Evolutionary conservation across 352 stramenopile species (phyloP).

Genomic region (Peronospora destructor): DNA sequence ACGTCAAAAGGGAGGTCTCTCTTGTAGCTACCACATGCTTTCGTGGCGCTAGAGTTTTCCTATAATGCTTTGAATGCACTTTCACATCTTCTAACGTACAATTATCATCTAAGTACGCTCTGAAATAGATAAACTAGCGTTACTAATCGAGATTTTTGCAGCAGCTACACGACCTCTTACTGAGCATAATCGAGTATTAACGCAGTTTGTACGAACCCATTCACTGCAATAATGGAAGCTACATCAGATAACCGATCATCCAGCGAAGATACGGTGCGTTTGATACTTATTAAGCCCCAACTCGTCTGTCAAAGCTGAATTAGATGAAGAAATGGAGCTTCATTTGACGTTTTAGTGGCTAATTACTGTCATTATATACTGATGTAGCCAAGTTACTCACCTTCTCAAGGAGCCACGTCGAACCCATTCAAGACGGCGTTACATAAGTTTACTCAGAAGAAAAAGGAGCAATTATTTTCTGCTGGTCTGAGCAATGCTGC

Average conservation of each 20-base stretch:
- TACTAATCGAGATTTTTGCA: conserved; percentile 4
- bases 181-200: conserved; percentile 8
- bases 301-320: conserved; percentile 11
- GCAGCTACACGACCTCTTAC: conserved; percentile 7
- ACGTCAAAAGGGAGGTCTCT: conserved; percentile 15
- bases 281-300: background rate
- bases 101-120: too few species aligned
- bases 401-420: conserved; percentile 29
- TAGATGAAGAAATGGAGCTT: background rate
- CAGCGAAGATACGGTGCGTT: conserved; percentile 24
- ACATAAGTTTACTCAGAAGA: conserved; percentile 79
- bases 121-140: conserved; percentile 1
- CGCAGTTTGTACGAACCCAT: background rate
- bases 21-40: background rate
- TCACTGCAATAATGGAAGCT: conserved; percentile 16
- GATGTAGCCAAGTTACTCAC: conserved; percentile 24
- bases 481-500: conserved; percentile 32
- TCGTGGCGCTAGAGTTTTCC: background rate
- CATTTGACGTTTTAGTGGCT: background rate
- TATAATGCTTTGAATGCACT: too few species aligned
- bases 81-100: conserved; percentile 1
- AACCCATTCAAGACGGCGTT: conserved; percentile 74
- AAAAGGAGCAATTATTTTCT: conserved; percentile 42
- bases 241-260: conserved; percentile 9
- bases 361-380: background rate